Evolutionary conservation across 352 stramenopile genomes (phyloP), one percentile per base, ranked within the genome.

Genomic region (Phytophthora sp.): DNA sequence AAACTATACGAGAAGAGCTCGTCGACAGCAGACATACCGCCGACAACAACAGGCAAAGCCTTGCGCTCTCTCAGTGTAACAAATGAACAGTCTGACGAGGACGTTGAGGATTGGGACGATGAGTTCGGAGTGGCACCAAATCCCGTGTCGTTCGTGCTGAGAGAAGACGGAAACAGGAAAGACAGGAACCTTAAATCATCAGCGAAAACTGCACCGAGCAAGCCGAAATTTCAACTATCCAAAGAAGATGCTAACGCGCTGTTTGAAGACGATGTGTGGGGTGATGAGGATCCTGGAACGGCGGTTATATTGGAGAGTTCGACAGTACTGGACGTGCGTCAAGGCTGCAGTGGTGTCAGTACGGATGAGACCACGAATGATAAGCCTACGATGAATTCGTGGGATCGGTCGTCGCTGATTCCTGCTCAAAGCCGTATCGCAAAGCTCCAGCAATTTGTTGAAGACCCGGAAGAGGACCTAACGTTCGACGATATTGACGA

Each of bases 21-120:
- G 39, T 74, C 74, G 52, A 72, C 50, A 33, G 69, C 57, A 54
- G 71, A 81, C 4, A 23, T 68, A 26, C 49, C 42, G 29, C 35
- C 35, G n/a, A 39, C 50, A 11, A 30, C 57, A 24, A 26, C 66
- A 31, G 65, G 57, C 38, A 76, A 71, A 46, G 64, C 21, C 20
- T 62, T 53, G 8, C 47, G 50, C 18, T 65, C 54, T 38, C 53
- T 75, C 1, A 73, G 57, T 60, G 54, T 63, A 2, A 64, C 53
- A 26, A 68, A 68, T 20, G 62, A 73, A 27, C 62, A 76, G 49
- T 82, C 52, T 35, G 79, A 86, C 7, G 77, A 88, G 15, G 81
- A 93, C 23, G 71, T 56, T 1, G 88, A 96, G 45, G 87, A 94
- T 59, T 96, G 88, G 88, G 86, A 96, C 57, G 74, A 93, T n/a